Conservation (phyloP, 768 basidiomycete genomes). For the Phlegmacium glaucopus region DNA sequence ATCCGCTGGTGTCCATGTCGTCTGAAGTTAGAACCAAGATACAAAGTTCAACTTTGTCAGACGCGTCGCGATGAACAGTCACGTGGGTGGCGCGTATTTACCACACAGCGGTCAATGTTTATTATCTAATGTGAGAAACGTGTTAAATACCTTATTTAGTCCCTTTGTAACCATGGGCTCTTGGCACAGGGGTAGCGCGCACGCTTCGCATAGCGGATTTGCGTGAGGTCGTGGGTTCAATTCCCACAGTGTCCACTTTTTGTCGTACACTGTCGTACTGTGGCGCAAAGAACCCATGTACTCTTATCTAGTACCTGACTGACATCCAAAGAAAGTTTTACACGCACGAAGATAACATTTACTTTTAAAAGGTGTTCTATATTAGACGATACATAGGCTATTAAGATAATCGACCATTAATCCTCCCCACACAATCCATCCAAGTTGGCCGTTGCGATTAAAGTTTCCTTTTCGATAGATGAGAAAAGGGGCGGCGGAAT, state of each 20-base stretch:
- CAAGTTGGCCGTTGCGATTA: conserved; percentile 42
- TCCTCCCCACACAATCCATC: conserved; percentile 46
- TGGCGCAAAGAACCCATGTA: too few relatives aligned
- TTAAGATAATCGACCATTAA: conserved; percentile 36
- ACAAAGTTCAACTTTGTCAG: not conserved
- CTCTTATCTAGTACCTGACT: too few relatives aligned
- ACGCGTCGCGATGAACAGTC: not conserved
- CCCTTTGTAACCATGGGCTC: conserved; percentile 26
- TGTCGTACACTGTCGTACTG: too few relatives aligned
- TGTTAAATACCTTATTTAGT: too few relatives aligned
- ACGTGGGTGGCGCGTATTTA: not conserved
- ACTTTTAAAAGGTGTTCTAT: not conserved
- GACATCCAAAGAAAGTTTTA: too few relatives aligned
- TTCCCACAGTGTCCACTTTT: conserved; percentile 33
- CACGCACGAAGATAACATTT: too few relatives aligned
- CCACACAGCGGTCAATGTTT: too few relatives aligned
- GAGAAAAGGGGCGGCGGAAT: not conserved
- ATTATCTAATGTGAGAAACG: too few relatives aligned
- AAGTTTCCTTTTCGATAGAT: conserved; percentile 35
- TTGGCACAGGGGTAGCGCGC: conserved; percentile 39
- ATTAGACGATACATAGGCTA: not conserved
- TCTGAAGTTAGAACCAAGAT: not conserved
- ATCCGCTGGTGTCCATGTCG: conserved; percentile 37
- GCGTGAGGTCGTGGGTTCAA: conserved; percentile 38
- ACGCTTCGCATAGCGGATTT: conserved; percentile 31